phyloP scores from a whole-genome alignment of 208 protist genomes.

The Acanthamoeba castellanii region DNA sequence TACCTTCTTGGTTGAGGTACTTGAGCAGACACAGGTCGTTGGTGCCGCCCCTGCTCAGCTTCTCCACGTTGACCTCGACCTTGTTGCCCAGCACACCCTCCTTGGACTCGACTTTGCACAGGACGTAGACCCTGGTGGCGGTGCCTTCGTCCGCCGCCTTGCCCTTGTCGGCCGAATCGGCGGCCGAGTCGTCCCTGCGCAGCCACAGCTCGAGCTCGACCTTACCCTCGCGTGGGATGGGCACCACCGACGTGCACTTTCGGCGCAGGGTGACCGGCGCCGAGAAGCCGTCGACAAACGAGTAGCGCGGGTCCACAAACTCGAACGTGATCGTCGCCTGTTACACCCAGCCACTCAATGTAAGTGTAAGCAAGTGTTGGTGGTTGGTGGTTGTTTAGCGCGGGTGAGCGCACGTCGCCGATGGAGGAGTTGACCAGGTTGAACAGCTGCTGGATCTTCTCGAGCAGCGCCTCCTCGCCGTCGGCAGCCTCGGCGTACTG shows the following conservation, averaged over 20 bases:
- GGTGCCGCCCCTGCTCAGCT: conserved; percentile 5
- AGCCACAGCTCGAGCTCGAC: conserved; percentile 56
- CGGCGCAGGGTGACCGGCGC: conserved; percentile 49
- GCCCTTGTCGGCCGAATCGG: neutral
- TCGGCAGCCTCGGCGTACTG: conserved; percentile 78
- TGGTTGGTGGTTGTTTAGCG: neutral
- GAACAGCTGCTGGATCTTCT: conserved; percentile 82
- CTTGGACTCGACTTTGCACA: conserved; percentile 49
- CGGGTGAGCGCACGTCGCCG: conserved; percentile 9
- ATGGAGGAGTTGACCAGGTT: conserved; percentile 59
- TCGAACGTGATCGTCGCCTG: conserved; percentile 57
- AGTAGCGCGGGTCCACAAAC: neutral
- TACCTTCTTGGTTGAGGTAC: conserved; percentile 41
- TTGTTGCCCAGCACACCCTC: conserved; percentile 38
- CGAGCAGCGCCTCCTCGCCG: conserved; percentile 75
- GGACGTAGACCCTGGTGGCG: neutral
- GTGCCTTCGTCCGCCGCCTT: neutral
- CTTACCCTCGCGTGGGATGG: conserved; percentile 35
- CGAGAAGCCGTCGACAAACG: conserved; percentile 53
- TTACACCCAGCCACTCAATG: neutral
- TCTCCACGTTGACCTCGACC: conserved; percentile 11
- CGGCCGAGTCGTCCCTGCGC: neutral
- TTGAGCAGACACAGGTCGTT: conserved; percentile 33
- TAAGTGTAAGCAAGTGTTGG: neutral
- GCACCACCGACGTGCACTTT: conserved; percentile 28